Evolutionary conservation across 129 eudicot genomes (phyloP).

Genomic region (Escallonia rubra): DNA sequence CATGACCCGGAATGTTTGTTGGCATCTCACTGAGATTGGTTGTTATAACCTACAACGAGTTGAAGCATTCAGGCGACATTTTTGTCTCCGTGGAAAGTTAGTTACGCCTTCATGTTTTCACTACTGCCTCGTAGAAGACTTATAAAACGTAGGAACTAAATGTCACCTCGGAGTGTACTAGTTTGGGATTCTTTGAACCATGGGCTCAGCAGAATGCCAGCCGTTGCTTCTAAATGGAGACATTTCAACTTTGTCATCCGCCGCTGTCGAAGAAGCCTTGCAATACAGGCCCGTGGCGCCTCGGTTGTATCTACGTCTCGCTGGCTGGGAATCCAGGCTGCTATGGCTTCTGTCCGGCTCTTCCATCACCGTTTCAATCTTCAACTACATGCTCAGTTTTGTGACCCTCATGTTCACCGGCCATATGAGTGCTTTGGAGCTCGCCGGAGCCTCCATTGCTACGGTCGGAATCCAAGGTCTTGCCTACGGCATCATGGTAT

Average conservation of each 20-base stretch:
- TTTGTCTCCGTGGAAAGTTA: no score
- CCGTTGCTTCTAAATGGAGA: constrained; percentile 21
- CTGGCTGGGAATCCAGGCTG: constrained; percentile 33
- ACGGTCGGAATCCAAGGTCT: constrained; percentile 35
- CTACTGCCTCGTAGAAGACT: no score
- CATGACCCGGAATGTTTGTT: no score
- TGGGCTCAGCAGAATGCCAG: neutral
- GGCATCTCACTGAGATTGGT: no score
- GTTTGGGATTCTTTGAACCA: no score
- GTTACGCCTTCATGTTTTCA: no score
- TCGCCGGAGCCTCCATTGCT: constrained; percentile 38
- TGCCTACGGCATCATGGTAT: constrained; percentile 37
- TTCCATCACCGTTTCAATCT: constrained; percentile 23
- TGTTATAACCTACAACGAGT: no score
- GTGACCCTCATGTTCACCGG: constrained; percentile 30
- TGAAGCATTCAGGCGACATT: no score
- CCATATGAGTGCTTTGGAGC: constrained; percentile 33
- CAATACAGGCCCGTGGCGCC: constrained; percentile 17
- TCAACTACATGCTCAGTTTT: constrained; percentile 33
- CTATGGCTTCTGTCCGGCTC: constrained; percentile 34
- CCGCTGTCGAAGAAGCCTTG: constrained; percentile 23
- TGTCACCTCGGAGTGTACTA: no score
- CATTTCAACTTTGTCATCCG: constrained; percentile 15
- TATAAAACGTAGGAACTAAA: no score
- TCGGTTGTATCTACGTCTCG: constrained; percentile 20